These are phyloP conservation scores for Lupinus albus DNA, from an alignment of 306 rosid species.

Conservation along the genomic window DNA sequence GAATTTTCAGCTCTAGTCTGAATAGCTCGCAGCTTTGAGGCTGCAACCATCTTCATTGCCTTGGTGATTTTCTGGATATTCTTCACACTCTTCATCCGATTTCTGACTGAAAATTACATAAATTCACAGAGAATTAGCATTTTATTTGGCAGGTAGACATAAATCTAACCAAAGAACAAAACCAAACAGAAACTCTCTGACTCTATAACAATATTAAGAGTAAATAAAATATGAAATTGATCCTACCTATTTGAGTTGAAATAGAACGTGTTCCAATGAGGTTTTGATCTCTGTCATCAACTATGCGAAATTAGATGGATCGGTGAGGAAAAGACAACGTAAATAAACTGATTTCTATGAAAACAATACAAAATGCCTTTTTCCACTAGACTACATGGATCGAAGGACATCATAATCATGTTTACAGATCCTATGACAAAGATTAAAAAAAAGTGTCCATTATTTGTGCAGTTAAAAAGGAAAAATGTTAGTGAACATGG, in stretches of 20 bases:
- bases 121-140: constrained; percentile 29
- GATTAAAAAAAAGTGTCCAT: neutral
- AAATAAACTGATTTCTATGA: neutral
- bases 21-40: constrained; percentile 88
- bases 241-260: constrained; percentile 90
- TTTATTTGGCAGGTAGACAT: neutral
- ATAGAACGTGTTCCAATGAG: constrained; percentile 78
- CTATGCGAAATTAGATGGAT: constrained; percentile 13
- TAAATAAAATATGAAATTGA: constrained; percentile 11
- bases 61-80: constrained; percentile 95
- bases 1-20: constrained; percentile 87
- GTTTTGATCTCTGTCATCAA: constrained; percentile 66
- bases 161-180: constrained; percentile 2
- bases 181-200: neutral
- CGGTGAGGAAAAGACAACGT: neutral
- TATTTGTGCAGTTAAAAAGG: neutral
- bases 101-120: constrained; percentile 63
- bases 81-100: constrained; percentile 97
- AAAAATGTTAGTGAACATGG: neutral
- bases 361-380: too few species aligned
- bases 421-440: neutral
- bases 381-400: too few species aligned
- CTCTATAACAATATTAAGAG: neutral
- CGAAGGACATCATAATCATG: too few species aligned
- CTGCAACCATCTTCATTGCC: constrained; percentile 99